These are phyloP conservation scores for Chloris gayana DNA, from an alignment of 176 grass and related monocot species.

Conservation along the genomic window DNA sequence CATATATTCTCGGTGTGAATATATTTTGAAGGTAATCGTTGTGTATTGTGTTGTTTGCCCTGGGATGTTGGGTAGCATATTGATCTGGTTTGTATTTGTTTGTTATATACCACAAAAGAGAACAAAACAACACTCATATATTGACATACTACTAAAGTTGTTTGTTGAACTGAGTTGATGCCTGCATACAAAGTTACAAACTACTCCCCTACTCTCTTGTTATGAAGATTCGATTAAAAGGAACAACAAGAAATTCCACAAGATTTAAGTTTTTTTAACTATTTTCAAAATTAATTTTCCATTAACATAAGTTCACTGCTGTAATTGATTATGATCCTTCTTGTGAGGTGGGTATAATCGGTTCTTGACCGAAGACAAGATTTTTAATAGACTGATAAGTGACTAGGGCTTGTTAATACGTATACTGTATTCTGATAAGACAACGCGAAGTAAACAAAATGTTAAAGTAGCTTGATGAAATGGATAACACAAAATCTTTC, in stretches of 20 bases:
- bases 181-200: background rate
- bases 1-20: slow-evolving; percentile 16
- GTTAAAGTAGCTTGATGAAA: background rate
- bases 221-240: background rate
- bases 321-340: background rate
- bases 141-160: background rate
- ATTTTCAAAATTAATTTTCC: too few relatives aligned
- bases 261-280: too few relatives aligned
- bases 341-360: background rate
- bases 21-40: slow-evolving; percentile 25
- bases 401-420: background rate
- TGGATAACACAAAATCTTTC: background rate
- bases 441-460: background rate
- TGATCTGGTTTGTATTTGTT: background rate
- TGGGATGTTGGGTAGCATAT: background rate
- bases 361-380: background rate
- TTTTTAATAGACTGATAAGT: background rate
- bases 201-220: background rate
- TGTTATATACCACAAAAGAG: too few relatives aligned
- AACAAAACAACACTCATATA: background rate
- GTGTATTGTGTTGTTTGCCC: slow-evolving; percentile 5
- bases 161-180: background rate
- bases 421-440: background rate
- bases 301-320: too few relatives aligned
- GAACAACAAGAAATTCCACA: background rate